A percentile compares a stretch with the other conserved stretches of the same genome.
phyloP scores from a whole-genome alignment of 371 early-diverging fungal genomes.

The Massospora cicadina region DNA sequence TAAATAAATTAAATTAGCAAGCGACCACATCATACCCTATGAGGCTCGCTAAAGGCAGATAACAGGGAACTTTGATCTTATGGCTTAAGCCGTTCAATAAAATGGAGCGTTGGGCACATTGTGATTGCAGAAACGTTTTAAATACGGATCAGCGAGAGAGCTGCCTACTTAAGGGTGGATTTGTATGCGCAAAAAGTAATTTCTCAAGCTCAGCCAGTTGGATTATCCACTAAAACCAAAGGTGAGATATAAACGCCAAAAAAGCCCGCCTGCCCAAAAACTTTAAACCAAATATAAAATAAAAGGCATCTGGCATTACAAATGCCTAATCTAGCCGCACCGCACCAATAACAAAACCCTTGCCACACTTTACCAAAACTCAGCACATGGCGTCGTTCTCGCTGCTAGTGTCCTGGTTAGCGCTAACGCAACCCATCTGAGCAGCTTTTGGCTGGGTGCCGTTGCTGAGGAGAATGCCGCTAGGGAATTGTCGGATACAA shows the following conservation, averaged over 20 bases:
- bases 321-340: neutral
- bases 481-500: neutral
- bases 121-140: too few relatives aligned
- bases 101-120: too few relatives aligned
- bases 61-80: neutral
- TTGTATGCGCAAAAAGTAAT: neutral
- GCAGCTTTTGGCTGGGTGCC: neutral
- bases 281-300: too few relatives aligned
- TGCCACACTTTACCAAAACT: too few relatives aligned
- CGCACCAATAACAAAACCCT: neutral
- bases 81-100: neutral
- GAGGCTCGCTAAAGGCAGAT: neutral
- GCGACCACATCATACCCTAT: neutral
- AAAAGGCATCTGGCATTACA: neutral
- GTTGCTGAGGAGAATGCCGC: constrained; percentile 2
- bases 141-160: too few relatives aligned
- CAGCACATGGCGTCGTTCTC: constrained; percentile 5
- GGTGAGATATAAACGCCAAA: neutral
- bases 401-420: neutral
- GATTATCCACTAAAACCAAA: neutral
- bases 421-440: neutral
- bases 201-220: neutral
- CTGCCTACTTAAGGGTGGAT: neutral
- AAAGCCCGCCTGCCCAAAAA: neutral
- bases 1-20: neutral